Conservation (phyloP, 805 yeast genomes). For the Myxozyma udenii region DNA sequence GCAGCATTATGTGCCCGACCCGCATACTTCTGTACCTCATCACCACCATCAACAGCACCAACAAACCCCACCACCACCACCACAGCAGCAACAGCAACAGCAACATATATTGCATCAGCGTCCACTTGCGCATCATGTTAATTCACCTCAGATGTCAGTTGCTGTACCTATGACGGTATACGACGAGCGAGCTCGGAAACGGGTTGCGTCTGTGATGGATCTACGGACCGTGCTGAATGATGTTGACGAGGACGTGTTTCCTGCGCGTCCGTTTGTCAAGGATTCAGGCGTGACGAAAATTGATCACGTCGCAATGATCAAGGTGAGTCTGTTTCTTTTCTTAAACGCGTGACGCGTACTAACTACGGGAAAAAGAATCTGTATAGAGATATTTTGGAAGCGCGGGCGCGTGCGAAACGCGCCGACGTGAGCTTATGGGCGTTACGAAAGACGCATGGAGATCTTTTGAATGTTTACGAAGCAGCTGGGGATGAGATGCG, state of each 20-base stretch:
- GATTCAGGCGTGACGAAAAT: conserved; percentile 4
- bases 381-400: neutral
- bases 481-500: conserved; percentile 15
- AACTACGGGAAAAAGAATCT: neutral
- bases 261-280: neutral
- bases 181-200: conserved; percentile 8
- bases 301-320: conserved; percentile 13
- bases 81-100: neutral
- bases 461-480: conserved; percentile 9
- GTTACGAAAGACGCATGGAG: conserved; percentile 14
- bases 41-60: neutral
- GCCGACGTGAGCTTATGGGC: conserved; percentile 1
- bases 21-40: neutral
- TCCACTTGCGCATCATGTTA: neutral
- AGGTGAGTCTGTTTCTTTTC: conserved; percentile 5
- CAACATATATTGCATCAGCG: neutral
- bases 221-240: conserved; percentile 21
- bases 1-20: neutral
- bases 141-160: neutral
- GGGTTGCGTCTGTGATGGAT: conserved; percentile 22
- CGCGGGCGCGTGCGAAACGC: neutral
- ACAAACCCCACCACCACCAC: neutral
- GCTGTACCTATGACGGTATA: neutral
- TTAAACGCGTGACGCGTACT: neutral
- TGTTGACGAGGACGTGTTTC: conserved; percentile 12